Evolutionary conservation across 768 basidiomycete species (phyloP), one percentile per base, ranked within the genome.

Genomic region (Amanita rimosa): DNA sequence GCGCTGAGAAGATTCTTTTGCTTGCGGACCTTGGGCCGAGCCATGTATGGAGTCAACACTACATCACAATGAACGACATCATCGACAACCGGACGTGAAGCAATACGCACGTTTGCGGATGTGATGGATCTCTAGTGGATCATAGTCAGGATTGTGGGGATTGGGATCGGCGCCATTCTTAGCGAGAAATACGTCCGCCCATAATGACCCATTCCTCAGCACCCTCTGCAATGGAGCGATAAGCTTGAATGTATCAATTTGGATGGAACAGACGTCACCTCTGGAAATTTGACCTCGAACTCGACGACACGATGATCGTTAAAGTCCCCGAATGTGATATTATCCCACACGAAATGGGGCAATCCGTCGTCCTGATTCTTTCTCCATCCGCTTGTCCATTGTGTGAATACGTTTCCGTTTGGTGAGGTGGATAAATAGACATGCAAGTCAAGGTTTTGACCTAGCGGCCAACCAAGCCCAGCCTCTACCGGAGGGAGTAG

Each of bases 41-140:
- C 76, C 27, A 85, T 56, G 62, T 92, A 94, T n/a, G 87, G 81
- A 1, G 90, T 95, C 54, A 99, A 67, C 24, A 85, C 94, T 96
- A 49, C 19, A 36, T 22, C 49, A 6, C 31, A 5, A 16, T 48
- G 29, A 40, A 31, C 54, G 34, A 31, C 49, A 52, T 22, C 48
- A 35, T 8, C 29, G 52, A 31, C 16, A 35, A 31, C 43, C 31
- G 11, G 21, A 39, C 19, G 21, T 33, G 21, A 69, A n/a, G 10
- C 19, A 34, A 14, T 11, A 13, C 83, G 31, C 54, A 91, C 90
- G 67, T 66, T 90, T 90, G 46, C 85, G 74, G 50, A 81, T 63
- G 59, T 88, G 81, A 53, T 87, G 80, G 4, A 92, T 72, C 44
- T 76, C 69, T 9, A 66, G 60, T 5, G 72, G 69, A 48, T 77